A percentile compares a stretch with the other conserved stretches of the same genome.
Conservation (phyloP, 1,284 basidiomycete genomes). For the Pyrrhoderma noxium region DNA sequence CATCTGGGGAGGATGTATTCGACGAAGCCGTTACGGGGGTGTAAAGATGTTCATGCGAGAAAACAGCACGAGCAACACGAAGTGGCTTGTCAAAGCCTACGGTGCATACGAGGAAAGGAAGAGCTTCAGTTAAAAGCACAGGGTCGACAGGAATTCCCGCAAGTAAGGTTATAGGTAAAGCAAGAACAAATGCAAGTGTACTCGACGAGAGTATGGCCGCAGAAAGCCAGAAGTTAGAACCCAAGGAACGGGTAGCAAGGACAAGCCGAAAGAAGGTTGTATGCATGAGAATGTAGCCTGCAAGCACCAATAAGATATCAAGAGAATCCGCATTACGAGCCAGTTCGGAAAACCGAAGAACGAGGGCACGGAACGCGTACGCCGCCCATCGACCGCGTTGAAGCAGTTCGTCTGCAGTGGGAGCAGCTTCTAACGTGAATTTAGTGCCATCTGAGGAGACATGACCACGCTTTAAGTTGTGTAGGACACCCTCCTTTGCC, state of each 20-base stretch:
- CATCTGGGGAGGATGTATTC: neutral
- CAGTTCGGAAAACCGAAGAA: constrained; percentile 81
- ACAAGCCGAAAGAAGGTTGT: constrained; percentile 88
- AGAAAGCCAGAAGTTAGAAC: constrained; percentile 86
- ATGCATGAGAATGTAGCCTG: constrained; percentile 96
- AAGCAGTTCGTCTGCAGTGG: constrained; percentile 25
- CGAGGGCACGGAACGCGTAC: constrained; percentile 75
- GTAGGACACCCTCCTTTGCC: constrained; percentile 23
- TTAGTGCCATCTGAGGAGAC: constrained; percentile 44
- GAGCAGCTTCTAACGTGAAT: constrained; percentile 33
- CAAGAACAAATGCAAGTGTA: constrained; percentile 83
- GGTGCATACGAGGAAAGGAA: constrained; percentile 96
- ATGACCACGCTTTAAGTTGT: constrained; percentile 45
- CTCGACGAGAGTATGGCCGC: constrained; percentile 79
- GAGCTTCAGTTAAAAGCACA: constrained; percentile 87
- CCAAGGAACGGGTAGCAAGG: constrained; percentile 79
- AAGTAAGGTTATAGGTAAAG: constrained; percentile 79
- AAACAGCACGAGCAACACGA: constrained; percentile 84
- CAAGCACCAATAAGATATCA: constrained; percentile 93
- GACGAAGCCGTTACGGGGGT: constrained; percentile 31
- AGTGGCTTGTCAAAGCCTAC: constrained; percentile 98
- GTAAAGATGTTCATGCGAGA: constrained; percentile 75
- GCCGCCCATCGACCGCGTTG: constrained; percentile 73
- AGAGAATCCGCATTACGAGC: constrained; percentile 90
- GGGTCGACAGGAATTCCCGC: constrained; percentile 88